Evolutionary conservation across 345 rosid species (phyloP).

Genomic region (Bretschneidera sinensis): DNA sequence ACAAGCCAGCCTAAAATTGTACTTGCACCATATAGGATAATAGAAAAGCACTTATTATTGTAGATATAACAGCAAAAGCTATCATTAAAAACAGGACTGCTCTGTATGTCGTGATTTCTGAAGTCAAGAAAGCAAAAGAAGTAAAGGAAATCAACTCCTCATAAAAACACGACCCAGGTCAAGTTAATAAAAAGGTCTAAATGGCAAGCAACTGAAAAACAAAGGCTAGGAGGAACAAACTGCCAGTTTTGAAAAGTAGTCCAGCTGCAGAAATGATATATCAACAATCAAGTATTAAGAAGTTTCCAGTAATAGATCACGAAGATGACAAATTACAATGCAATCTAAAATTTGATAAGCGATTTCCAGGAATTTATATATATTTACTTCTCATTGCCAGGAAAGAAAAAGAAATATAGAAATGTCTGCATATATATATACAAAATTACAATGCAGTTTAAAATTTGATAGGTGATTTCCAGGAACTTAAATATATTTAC

Average conservation of each 20-base stretch:
- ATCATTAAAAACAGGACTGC: constrained; percentile 58
- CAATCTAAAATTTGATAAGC: no score
- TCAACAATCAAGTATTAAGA: not conserved
- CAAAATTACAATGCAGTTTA: no score
- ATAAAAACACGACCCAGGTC: no score
- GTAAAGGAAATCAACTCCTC: constrained; percentile 3
- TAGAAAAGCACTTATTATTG: constrained; percentile 51
- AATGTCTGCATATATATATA: no score
- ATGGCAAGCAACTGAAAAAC: not conserved
- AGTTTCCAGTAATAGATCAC: not conserved
- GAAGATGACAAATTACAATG: not conserved
- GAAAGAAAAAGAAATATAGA: no score
- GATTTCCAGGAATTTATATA: no score
- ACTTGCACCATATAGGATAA: not conserved
- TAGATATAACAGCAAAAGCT: constrained; percentile 73
- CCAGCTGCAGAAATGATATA: no score
- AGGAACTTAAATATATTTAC: no score
- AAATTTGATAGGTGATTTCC: no score
- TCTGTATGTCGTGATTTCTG: constrained; percentile 63
- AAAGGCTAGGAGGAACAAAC: not conserved
- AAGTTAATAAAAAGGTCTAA: not conserved
- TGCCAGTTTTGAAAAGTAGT: not conserved
- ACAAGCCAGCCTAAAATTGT: not conserved
- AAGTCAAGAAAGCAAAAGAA: constrained; percentile 13
- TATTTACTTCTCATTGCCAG: no score